A percentile compares a stretch with the other conserved stretches of the same genome.
phyloP scores from a whole-genome alignment of 1,284 basidiomycete species.

The Kalmanozyma brasiliensis region DNA sequence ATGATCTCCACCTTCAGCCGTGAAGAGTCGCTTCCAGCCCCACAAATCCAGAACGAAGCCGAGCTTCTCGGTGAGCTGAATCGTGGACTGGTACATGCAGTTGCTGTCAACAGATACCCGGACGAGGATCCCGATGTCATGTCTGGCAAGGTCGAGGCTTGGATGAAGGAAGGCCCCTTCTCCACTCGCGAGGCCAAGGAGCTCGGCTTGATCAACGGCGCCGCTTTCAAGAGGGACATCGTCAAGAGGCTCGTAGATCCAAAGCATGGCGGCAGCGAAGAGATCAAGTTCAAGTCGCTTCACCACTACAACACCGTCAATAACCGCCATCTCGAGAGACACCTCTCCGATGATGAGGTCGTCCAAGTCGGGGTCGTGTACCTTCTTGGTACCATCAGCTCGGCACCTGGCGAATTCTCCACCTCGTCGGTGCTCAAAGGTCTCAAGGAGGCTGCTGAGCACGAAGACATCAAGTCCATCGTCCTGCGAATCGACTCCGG shows the following conservation, averaged over 20 bases:
- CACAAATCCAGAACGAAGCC: conserved; percentile 59
- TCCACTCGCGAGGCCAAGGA: conserved; percentile 65
- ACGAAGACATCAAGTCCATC: conserved; percentile 68
- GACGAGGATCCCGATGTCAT: conserved; percentile 44
- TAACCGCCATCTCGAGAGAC: conserved; percentile 42
- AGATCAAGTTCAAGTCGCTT: conserved; percentile 54
- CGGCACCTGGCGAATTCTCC: conserved; percentile 58
- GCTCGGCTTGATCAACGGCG: conserved; percentile 67
- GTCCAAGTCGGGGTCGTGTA: conserved; percentile 69
- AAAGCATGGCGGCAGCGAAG: conserved; percentile 49
- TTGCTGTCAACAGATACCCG: conserved; percentile 58
- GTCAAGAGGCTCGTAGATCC: conserved; percentile 52
- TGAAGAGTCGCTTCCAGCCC: conserved; percentile 51
- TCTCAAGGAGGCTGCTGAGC: conserved; percentile 69
- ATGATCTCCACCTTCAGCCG: conserved; percentile 59
- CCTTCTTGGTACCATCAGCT: conserved; percentile 67
- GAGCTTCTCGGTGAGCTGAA: conserved; percentile 64
- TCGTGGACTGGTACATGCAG: conserved; percentile 48
- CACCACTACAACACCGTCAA: conserved; percentile 54
- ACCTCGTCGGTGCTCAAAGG: conserved; percentile 68
- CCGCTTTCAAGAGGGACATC: conserved; percentile 67
- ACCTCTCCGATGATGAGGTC: conserved; percentile 56
- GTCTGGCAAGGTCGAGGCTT: conserved; percentile 58
- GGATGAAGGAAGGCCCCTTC: conserved; percentile 68
- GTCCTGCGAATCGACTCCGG: conserved; percentile 70